phyloP scores from a whole-genome alignment of 345 rosid species.

The Luvunga scandens region DNA sequence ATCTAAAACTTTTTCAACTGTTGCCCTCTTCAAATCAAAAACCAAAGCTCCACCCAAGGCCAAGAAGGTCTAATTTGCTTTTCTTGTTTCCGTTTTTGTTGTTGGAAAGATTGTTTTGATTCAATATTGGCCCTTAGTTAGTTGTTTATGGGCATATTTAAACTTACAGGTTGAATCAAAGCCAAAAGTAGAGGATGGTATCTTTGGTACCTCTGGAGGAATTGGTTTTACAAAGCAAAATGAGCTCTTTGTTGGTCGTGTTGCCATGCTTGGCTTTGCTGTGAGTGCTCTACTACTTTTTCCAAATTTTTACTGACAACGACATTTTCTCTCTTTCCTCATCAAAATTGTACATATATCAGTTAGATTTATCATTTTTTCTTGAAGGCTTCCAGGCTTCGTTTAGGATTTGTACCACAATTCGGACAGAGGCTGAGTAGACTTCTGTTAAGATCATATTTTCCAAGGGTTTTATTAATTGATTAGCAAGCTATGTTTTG shows the following conservation, averaged over 20 bases:
- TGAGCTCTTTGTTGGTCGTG: slow-evolving; percentile 98
- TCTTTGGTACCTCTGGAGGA: slow-evolving; percentile 95
- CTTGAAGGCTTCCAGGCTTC: background rate
- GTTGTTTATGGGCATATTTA: background rate
- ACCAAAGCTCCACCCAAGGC: slow-evolving; percentile 77
- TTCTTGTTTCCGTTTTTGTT: background rate
- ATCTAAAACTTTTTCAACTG: slow-evolving; percentile 29
- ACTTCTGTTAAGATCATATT: too few relatives aligned
- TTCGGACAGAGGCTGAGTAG: too few relatives aligned
- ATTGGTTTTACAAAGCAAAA: slow-evolving; percentile 93
- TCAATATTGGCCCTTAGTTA: too few relatives aligned
- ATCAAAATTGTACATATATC: background rate
- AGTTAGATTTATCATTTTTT: background rate
- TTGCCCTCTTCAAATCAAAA: slow-evolving; percentile 81
- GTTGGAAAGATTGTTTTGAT: background rate
- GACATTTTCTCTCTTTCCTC: background rate
- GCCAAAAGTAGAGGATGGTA: slow-evolving; percentile 77
- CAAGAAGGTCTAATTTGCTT: slow-evolving; percentile 47
- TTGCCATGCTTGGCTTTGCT: slow-evolving; percentile 97
- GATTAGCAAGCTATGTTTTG: background rate
- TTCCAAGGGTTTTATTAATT: background rate
- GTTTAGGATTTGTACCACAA: too few relatives aligned
- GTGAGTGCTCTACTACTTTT: slow-evolving; percentile 38
- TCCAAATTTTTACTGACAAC: background rate
- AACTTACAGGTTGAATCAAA: slow-evolving; percentile 28